Evolutionary conservation across 768 basidiomycete species (phyloP).

Genomic region (Auricularia cornea): DNA sequence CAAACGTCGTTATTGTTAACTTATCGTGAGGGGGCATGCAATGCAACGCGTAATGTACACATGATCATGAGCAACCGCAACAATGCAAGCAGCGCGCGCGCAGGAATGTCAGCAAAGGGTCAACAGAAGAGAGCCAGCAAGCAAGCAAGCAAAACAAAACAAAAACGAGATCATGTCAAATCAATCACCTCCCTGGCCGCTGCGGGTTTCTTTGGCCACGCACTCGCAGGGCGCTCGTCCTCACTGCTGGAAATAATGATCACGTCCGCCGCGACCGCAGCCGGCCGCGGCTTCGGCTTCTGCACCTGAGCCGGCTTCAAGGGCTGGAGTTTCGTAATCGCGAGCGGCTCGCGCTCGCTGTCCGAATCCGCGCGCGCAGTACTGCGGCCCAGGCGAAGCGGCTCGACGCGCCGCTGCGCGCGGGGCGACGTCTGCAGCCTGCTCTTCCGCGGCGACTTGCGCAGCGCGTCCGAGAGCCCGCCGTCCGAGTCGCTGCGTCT

Average conservation of each 20-base stretch:
- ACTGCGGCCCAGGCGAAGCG: neutral
- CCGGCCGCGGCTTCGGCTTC: neutral
- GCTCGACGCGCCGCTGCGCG: neutral
- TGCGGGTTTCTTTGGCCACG: neutral
- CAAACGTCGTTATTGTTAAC: too few relatives aligned
- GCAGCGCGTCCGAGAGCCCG: constrained; percentile 2
- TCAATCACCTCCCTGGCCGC: constrained; percentile 1
- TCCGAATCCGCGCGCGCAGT: neutral
- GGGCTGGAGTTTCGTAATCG: neutral
- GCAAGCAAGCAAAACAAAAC: neutral
- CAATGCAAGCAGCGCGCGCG: too few relatives aligned
- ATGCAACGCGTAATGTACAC: too few relatives aligned
- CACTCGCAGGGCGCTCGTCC: neutral
- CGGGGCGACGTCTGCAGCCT: constrained; percentile 17
- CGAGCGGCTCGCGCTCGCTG: neutral
- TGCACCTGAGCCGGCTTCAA: too few relatives aligned
- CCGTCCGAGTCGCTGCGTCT: constrained; percentile 2
- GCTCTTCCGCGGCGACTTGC: constrained; percentile 26
- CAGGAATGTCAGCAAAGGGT: too few relatives aligned
- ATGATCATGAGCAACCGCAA: too few relatives aligned
- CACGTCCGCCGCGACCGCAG: neutral
- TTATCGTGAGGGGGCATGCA: too few relatives aligned
- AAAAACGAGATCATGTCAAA: constrained; percentile 4
- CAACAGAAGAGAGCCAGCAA: too few relatives aligned
- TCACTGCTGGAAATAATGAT: constrained; percentile 9